Conservation (phyloP, 2,329 filamentous ascomycete species). For the Gremmenia infestans region DNA sequence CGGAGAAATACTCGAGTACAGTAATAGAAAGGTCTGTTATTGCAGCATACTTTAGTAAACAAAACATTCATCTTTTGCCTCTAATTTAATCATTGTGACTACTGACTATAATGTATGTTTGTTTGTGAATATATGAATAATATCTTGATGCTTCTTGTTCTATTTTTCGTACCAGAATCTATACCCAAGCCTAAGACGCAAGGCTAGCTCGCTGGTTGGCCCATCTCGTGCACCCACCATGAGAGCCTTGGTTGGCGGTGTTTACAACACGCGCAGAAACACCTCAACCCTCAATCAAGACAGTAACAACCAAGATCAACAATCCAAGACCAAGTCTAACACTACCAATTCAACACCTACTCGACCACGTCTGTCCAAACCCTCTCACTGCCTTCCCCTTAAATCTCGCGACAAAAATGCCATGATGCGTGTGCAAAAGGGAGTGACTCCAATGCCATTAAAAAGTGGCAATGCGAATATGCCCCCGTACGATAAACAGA, state of each 20-base stretch:
- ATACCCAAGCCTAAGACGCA: not conserved
- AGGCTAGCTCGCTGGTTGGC: constrained; percentile 1
- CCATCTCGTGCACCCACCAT: constrained; percentile 4
- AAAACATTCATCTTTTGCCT: constrained; percentile 1
- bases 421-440: constrained; percentile 39
- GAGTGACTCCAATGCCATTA: constrained; percentile 16
- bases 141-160: too few relatives aligned
- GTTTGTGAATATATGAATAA: not conserved
- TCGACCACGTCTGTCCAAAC: constrained; percentile 17
- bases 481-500: constrained; percentile 48
- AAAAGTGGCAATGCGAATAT: constrained; percentile 31
- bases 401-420: constrained; percentile 35
- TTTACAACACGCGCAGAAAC: constrained; percentile 3
- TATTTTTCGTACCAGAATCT: too few relatives aligned
- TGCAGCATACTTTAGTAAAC: constrained; percentile 2
- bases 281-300: constrained; percentile 6
- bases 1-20: constrained; percentile 2
- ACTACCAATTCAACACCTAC: constrained; percentile 13
- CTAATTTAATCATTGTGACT: not conserved
- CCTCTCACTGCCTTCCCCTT: constrained; percentile 22
- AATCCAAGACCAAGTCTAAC: not conserved
- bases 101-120: not conserved
- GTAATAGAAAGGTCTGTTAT: constrained; percentile 5
- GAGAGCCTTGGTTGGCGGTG: constrained; percentile 9
- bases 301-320: constrained; percentile 11